These are phyloP conservation scores for Xylaria sp. DNA, from an alignment of 2,329 filamentous ascomycete genomes.

Conservation along the genomic window DNA sequence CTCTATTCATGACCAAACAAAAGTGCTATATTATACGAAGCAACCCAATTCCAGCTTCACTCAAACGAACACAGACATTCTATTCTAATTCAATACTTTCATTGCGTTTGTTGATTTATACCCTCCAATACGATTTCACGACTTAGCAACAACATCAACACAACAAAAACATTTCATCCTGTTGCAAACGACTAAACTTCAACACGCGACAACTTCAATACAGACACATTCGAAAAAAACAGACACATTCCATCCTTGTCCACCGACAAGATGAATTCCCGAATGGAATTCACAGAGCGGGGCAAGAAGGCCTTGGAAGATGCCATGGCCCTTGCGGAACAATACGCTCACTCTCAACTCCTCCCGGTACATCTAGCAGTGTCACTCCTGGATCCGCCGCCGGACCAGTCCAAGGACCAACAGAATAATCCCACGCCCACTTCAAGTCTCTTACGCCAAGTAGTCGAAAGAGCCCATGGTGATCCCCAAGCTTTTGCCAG, in stretches of 20 bases:
- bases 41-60: constrained; percentile 12
- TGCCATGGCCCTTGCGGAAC: constrained; percentile 85
- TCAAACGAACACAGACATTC: constrained; percentile 31
- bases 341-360: constrained; percentile 92
- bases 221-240: constrained; percentile 28
- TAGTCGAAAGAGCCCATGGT: constrained; percentile 91
- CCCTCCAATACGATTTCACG: no score
- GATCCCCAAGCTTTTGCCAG: constrained; percentile 90
- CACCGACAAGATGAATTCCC: constrained; percentile 70
- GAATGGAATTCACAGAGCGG: constrained; percentile 93
- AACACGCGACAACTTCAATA: constrained; percentile 28
- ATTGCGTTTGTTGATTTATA: no score
- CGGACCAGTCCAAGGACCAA: constrained; percentile 83
- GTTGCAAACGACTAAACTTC: neutral
- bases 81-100: constrained; percentile 19
- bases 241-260: constrained; percentile 38
- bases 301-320: constrained; percentile 91
- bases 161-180: neutral
- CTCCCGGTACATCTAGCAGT: constrained; percentile 90
- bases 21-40: constrained; percentile 20
- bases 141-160: neutral
- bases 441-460: constrained; percentile 90
- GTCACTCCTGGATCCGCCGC: constrained; percentile 79
- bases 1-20: constrained; percentile 6
- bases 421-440: constrained; percentile 76